phyloP scores from a whole-genome alignment of 2,329 filamentous ascomycete species.

The Ophioceras dolichostomum region DNA sequence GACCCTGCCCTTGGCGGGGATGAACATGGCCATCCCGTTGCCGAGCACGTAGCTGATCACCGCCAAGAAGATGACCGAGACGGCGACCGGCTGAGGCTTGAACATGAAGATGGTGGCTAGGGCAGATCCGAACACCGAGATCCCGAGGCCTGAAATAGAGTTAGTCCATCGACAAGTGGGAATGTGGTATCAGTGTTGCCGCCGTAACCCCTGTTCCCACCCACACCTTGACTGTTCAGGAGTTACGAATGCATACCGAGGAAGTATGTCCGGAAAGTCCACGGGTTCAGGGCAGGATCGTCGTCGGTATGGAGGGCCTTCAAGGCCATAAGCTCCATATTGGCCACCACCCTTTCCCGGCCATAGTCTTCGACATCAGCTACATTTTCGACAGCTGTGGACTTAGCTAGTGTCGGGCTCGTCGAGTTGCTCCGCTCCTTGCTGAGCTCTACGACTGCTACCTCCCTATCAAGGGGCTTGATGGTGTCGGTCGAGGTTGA shows the following conservation, averaged over 20 bases:
- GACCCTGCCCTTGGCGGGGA: slow-evolving; percentile 18
- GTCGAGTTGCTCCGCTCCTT: no score
- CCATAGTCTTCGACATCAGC: slow-evolving; percentile 2
- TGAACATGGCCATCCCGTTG: slow-evolving; percentile 22
- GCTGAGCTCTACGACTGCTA: background rate
- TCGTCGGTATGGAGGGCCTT: slow-evolving; percentile 10
- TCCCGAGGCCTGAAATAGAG: slow-evolving; percentile 13
- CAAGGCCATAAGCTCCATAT: slow-evolving; percentile 7
- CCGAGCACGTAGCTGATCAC: slow-evolving; percentile 30
- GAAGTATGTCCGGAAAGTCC: slow-evolving; percentile 9
- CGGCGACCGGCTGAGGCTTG: slow-evolving; percentile 30
- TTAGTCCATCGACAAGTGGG: background rate
- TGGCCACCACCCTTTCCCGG: background rate
- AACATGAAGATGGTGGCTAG: slow-evolving; percentile 32
- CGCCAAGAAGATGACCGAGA: slow-evolving; percentile 30
- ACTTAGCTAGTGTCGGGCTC: no score
- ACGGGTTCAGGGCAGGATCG: slow-evolving; percentile 10
- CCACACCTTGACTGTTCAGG: background rate
- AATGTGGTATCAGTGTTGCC: background rate
- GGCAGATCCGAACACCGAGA: slow-evolving; percentile 22
- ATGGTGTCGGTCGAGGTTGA: background rate
- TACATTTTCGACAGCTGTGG: no score
- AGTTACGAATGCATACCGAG: slow-evolving; percentile 5
- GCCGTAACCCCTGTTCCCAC: background rate
- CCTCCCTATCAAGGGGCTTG: background rate